phyloP scores from a whole-genome alignment of 2,329 filamentous ascomycete species.

The Didymosphaeria variabile region DNA sequence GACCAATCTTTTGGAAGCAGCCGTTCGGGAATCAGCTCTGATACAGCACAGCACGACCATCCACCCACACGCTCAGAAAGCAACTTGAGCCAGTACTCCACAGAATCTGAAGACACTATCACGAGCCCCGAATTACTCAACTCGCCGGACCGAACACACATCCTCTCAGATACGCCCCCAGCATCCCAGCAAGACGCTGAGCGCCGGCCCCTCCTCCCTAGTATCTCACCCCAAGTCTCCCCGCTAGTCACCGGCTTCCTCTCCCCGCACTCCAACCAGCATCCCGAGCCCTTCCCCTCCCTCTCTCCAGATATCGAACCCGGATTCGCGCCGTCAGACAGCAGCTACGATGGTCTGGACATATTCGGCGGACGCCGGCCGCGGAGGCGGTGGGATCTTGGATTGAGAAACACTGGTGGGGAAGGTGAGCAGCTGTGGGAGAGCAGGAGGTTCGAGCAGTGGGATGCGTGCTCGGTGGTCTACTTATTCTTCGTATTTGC shows the following conservation, averaged over 20 bases:
- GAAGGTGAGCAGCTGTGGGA: neutral
- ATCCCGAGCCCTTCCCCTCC: neutral
- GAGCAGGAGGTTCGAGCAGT: too few relatives aligned
- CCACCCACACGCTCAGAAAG: neutral
- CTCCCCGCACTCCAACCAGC: neutral
- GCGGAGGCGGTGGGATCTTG: constrained; percentile 3
- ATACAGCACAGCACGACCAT: neutral
- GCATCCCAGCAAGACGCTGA: too few relatives aligned
- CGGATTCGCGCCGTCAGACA: neutral
- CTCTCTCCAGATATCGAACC: neutral
- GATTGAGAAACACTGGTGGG: neutral
- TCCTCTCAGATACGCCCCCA: too few relatives aligned
- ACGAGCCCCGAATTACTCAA: neutral
- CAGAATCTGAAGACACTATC: too few relatives aligned
- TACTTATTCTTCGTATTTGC: neutral
- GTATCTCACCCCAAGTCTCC: neutral
- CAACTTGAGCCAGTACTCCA: too few relatives aligned
- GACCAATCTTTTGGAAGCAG: neutral
- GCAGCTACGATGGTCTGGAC: neutral
- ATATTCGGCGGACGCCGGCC: neutral
- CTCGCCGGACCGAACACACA: neutral
- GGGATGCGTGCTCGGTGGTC: neutral
- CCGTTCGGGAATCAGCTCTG: neutral
- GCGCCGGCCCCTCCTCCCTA: neutral
- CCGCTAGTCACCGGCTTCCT: neutral